These are phyloP conservation scores for Didymella keratinophila DNA, from an alignment of 2,329 filamentous ascomycete genomes.

Conservation along the genomic window DNA sequence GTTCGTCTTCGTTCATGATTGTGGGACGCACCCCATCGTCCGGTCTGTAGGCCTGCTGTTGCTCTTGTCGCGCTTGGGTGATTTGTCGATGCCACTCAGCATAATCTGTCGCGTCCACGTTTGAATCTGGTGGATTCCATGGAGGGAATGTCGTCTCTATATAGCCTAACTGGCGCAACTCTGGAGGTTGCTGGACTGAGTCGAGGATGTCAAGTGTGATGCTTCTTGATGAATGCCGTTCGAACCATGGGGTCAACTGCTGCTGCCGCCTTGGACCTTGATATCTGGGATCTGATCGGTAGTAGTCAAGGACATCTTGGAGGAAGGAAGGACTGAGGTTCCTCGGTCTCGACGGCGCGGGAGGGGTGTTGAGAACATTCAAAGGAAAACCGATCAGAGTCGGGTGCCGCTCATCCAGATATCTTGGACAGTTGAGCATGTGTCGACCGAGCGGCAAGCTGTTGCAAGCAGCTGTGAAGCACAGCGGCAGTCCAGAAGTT, in stretches of 20 bases:
- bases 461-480: constrained; percentile 10
- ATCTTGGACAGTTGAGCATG: not conserved
- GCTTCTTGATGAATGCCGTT: not conserved
- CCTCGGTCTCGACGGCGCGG: not conserved
- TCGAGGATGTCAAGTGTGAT: not conserved
- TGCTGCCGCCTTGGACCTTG: no score
- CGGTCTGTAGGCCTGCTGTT: not conserved
- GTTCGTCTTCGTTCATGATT: not conserved
- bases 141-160: not conserved
- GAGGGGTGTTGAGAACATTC: not conserved
- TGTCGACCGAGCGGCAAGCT: not conserved
- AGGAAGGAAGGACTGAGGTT: no score
- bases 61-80: not conserved
- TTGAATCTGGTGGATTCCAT: not conserved
- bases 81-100: not conserved
- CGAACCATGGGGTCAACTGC: no score
- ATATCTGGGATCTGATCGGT: not conserved
- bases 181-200: not conserved
- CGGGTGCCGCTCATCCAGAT: not conserved
- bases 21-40: not conserved
- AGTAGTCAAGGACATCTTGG: not conserved
- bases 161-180: not conserved
- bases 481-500: not conserved
- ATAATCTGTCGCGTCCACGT: not conserved
- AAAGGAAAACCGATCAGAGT: not conserved